These are phyloP conservation scores for Collybia sp. DNA, from an alignment of 768 basidiomycete species.

Conservation along the genomic window DNA sequence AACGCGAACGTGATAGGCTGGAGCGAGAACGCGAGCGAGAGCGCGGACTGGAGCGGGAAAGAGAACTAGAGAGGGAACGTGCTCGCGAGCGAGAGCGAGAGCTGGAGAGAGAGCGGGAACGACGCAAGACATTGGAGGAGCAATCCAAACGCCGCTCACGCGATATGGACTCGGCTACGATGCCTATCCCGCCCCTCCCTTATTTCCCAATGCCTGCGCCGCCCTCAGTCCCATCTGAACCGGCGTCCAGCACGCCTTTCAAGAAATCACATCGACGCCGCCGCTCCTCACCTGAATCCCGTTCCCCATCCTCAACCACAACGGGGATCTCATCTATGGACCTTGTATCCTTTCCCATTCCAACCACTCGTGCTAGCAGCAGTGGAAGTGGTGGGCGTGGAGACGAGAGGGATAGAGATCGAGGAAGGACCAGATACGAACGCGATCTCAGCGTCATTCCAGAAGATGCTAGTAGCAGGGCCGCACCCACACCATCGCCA, in stretches of 20 bases:
- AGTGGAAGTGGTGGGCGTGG: background rate
- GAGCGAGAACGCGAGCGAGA: too few species aligned
- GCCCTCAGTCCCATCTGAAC: background rate
- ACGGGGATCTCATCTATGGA: background rate
- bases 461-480: background rate
- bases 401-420: too few species aligned
- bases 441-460: background rate
- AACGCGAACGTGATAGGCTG: too few species aligned
- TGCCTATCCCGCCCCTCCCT: background rate
- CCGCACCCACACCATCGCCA: background rate
- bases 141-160: too few species aligned
- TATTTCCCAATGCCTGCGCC: background rate
- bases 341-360: background rate
- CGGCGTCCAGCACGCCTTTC: background rate
- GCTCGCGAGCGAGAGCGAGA: too few species aligned
- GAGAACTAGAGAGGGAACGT: too few species aligned
- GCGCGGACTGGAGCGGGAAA: too few species aligned
- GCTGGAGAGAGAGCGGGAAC: too few species aligned
- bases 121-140: too few species aligned
- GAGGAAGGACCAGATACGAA: too few species aligned
- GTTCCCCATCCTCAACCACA: background rate
- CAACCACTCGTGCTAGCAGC: background rate
- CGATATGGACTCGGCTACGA: background rate
- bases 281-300: background rate
- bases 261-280: background rate